Base-by-base conservation (phyloP, 2,329 filamentous ascomycete genomes). In the Triangularia verruculosa region DNA sequence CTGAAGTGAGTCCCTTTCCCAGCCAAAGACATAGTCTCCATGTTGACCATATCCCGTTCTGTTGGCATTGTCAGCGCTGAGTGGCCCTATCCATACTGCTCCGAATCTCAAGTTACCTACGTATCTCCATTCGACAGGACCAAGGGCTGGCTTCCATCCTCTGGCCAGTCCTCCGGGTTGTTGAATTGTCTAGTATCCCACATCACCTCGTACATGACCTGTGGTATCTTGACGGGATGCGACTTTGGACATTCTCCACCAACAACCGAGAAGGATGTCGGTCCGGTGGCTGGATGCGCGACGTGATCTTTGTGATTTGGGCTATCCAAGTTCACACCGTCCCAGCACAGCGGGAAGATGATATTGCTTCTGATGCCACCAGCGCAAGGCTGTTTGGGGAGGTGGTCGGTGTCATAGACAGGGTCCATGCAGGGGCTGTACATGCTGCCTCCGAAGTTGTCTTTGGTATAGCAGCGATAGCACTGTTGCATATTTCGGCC, bases 301-400 rank as follows among this genome's bases (percentile, higher is more conserved):
- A 80, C 75, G 59, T 80, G 78, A 59, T 73, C 73, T 64, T 76
- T 74, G 58, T 80, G 78, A 61, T 79, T 75, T 0, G 73, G 73
- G 0, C 72, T 76, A 63, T 80, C 77, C 4, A 79, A 71, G 51
- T 78, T 79, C 62, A 76, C 75, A 12, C 78, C 78, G 57, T 80
- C 78, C 78, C 78, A 80, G 71, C 78, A 83, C 79, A 77, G 77
- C 1, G 78, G 78, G 67, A 80, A 80, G 6, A 75, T 75, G 30
- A 79, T 73, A 22, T 78, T 80, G 2, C 76, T 76, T 64, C 78
- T 74, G 55, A 80, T 79, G 1, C 78, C 78, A n/a, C 74, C 76
- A 25, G 74, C 72, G 62, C 78, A 80, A 15, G 75, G 71, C 43
- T 70, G 72, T 13, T 68, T 70, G 1, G 77, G 77, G 47, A 74